Base-by-base conservation (phyloP, 2,329 filamentous ascomycete species). In the Fusarium heterosporum region DNA sequence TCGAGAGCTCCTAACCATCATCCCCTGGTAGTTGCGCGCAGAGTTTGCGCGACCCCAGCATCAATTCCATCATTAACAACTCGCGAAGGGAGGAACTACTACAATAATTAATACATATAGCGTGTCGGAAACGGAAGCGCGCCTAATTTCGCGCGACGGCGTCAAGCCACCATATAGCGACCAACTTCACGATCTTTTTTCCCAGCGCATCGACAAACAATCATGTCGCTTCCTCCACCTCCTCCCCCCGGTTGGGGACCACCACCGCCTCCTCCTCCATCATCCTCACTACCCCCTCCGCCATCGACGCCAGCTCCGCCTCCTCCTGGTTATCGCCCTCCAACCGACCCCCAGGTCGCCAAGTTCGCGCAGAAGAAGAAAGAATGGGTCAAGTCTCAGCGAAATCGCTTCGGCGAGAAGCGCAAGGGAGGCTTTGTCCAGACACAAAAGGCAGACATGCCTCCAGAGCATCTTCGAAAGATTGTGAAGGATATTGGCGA, bases 281-380 rank as follows among this genome's bases (percentile, higher is more conserved):
- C 84, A 40, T 84, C 83, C 13, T 83, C 82, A 28, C 79, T 86
- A n/a, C 85, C 86, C 64, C 85, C 86, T 36, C 86, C 86, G 22
- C 85, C 85, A 3, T 79, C 83, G 42, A 80, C 80, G 28, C 83
- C 85, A 38, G 82, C 91, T 52, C 93, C 94, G 66, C 93, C 93
- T 52, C 93, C 94, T 25, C 93, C 93, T 26, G 93, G 93, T 39
- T 96, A 93, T 78, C 89, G 89, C 66, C 93, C 93, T 41, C 87
- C 90, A 25, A 86, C 89, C 70, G 90, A 98, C 76, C 90, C 93
- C 42, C 92, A 94, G 69, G 86, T 93, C 74, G 93, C 93, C 51
- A 99, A 99, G 82, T 97, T 97, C 75, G 93, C 94, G 58, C 93
- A 97, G 80, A 99, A 98, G 86, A 99, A 98, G 86, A 97, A 93